These are phyloP conservation scores for Talaromyces pinophilus DNA, from an alignment of 2,329 filamentous ascomycete species.

Conservation along the genomic window DNA sequence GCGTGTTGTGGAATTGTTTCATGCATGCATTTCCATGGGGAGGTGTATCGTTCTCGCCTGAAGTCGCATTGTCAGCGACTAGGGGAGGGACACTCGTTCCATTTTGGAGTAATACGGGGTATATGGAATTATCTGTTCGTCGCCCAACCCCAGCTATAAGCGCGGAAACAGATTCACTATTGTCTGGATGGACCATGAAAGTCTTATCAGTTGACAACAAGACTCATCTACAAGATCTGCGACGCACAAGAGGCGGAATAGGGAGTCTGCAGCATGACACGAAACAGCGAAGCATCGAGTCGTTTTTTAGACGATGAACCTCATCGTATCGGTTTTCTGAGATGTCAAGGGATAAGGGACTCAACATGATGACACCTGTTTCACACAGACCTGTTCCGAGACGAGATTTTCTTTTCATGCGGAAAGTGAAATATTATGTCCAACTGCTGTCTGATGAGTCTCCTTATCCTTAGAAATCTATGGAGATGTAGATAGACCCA, in stretches of 20 bases:
- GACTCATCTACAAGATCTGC: slow-evolving; percentile 71
- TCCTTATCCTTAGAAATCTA: neutral
- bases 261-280: slow-evolving; percentile 75
- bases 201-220: slow-evolving; percentile 68
- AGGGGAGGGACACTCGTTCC: slow-evolving; percentile 55
- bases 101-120: slow-evolving; percentile 68
- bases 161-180: slow-evolving; percentile 1
- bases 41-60: slow-evolving; percentile 48
- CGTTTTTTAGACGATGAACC: slow-evolving; percentile 65
- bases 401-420: slow-evolving; percentile 57
- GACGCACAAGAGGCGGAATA: slow-evolving; percentile 78
- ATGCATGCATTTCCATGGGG: slow-evolving; percentile 55
- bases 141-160: neutral
- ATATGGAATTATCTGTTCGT: slow-evolving; percentile 53
- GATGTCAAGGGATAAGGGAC: neutral
- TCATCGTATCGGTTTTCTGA: neutral
- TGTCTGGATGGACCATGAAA: slow-evolving; percentile 49
- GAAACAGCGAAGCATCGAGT: slow-evolving; percentile 72
- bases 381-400: slow-evolving; percentile 67
- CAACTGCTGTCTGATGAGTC: slow-evolving; percentile 52
- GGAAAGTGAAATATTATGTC: slow-evolving; percentile 45
- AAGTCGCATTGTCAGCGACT: slow-evolving; percentile 32
- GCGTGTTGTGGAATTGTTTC: slow-evolving; percentile 65
- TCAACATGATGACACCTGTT: slow-evolving; percentile 57
- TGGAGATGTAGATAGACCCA: neutral